Evolutionary conservation across 805 yeast species (phyloP), one percentile per base, ranked within the genome.

Genomic region (Yarrowia sp.): DNA sequence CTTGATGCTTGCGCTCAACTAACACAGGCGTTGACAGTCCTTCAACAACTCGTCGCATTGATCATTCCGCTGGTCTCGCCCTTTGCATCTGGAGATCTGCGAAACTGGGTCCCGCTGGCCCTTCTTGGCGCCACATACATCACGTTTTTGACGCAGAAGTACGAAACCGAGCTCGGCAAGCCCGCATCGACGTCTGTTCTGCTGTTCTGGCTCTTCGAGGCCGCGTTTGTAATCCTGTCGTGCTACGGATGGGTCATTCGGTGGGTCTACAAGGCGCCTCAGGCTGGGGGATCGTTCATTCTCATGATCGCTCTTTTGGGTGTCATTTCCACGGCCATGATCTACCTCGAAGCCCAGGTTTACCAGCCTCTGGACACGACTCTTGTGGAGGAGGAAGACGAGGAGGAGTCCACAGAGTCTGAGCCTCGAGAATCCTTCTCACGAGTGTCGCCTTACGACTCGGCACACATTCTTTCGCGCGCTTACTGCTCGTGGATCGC

Each of bases 311-410:
- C 49, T 4, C 6, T 12, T 7, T 10, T 55, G 13, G 35, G 35
- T 5, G 27, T 27, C 25, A 27, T 39, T 27, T 25, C 61, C 1
- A 18, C 36, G 2, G 13, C 14, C 31, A 18, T 63, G 62, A 22
- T 66, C 53, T 41, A 35, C 47, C 38, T 65, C 66, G 29, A 81
- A 77, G 64, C 83, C 67, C 47, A 55, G 19, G 35, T 38, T 2
- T 55, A 55, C n/a, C 16, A 55, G 9, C 61, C 61, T 1, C 2
- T 16, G 6, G 14, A 18, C 18, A 22, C 2, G 18, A 13, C 6
- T 12, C 19, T 5, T 22, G 24, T 14, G 39, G n/a, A n/a, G 5
- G 16, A 12, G 7, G 51, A 44, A 13, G 24, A 44, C 1, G 27
- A 21, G 6, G 16, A 27, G n/a, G 27, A 22, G 7, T 2, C 42